Evolutionary conservation across 1,139 yeast species (phyloP).

Genomic region (Maudiozyma humilis): DNA sequence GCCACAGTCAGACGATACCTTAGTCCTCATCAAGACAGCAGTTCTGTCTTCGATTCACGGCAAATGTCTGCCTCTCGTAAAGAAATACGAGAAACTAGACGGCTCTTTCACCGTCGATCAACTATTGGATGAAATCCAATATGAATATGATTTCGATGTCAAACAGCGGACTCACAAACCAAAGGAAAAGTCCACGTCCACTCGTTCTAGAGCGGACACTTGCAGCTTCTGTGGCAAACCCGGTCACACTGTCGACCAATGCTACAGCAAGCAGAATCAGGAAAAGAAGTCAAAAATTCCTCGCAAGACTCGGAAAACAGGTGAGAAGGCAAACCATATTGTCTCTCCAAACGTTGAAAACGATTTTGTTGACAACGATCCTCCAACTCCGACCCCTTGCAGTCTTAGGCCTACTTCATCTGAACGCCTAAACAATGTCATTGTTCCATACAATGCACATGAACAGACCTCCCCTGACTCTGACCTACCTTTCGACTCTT

Average conservation of each 20-base stretch:
- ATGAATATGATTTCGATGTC: slow-evolving; percentile 1
- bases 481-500: neutral
- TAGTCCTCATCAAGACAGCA: neutral
- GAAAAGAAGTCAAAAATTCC: neutral
- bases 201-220: too few relatives aligned
- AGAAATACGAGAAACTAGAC: neutral
- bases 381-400: neutral
- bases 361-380: too few relatives aligned
- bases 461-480: too few relatives aligned
- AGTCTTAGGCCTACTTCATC: neutral
- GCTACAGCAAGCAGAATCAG: neutral
- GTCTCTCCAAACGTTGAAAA: too few relatives aligned
- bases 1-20: neutral
- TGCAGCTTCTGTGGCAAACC: neutral
- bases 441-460: too few relatives aligned
- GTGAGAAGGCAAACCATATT: neutral
- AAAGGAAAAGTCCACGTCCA: too few relatives aligned
- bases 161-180: too few relatives aligned
- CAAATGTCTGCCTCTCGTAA: neutral
- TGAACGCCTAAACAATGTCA: too few relatives aligned
- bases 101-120: neutral
- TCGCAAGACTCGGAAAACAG: neutral
- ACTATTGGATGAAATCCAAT: too few relatives aligned
- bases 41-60: neutral
- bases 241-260: neutral